Conservation (phyloP, 176 grass and related monocot species). For the Areca catechu region DNA sequence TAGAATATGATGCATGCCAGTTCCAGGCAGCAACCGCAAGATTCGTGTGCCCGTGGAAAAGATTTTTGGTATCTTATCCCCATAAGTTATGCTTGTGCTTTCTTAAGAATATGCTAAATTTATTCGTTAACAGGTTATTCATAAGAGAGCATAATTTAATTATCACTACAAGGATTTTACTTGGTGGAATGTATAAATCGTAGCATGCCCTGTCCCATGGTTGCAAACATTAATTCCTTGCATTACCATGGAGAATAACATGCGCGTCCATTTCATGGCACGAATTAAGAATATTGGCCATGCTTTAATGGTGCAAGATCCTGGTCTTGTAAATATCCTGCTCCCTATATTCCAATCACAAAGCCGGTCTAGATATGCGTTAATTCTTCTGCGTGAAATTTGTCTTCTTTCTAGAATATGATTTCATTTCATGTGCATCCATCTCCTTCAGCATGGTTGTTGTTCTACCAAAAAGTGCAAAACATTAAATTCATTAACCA, state of each 20-base stretch:
- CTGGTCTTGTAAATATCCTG: no score
- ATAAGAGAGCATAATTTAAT: conserved; percentile 36
- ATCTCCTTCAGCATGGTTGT: no score
- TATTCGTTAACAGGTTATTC: conserved; percentile 10
- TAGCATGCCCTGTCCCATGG: conserved; percentile 13
- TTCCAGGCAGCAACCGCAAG: neutral
- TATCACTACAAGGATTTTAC: conserved; percentile 11
- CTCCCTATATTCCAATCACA: no score
- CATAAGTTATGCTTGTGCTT: conserved; percentile 9
- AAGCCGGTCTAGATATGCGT: no score
- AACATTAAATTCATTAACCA: no score
- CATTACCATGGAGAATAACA: neutral
- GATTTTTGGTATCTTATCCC: neutral
- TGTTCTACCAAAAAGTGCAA: no score
- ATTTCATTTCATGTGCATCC: no score
- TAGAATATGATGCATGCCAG: conserved; percentile 8
- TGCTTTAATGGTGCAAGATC: no score
- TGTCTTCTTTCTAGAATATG: no score
- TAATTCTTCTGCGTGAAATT: no score
- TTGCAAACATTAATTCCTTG: conserved; percentile 24
- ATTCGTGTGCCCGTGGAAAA: neutral
- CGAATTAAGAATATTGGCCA: no score
- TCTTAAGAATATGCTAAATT: conserved; percentile 27
- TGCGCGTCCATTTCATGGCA: no score
- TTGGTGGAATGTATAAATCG: neutral